Evolutionary conservation across 2,329 filamentous ascomycete genomes (phyloP).

Genomic region (Pseudogymnoascus sp.): DNA sequence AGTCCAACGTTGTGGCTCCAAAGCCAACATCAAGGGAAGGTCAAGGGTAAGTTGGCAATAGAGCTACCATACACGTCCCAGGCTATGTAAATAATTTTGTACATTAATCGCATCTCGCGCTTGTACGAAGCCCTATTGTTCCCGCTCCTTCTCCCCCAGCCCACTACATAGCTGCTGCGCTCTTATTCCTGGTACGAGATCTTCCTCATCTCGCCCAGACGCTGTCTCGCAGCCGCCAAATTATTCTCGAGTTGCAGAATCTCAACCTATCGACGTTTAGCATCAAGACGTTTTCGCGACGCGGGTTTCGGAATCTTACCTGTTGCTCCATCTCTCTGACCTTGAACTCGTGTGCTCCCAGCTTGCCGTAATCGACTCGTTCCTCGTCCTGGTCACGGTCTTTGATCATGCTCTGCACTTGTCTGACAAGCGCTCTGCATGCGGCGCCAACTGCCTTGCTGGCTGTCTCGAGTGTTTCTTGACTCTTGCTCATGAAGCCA

Average conservation of each 20-base stretch:
- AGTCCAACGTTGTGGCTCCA: background rate
- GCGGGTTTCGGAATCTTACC: slow-evolving; percentile 47
- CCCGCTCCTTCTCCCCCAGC: background rate
- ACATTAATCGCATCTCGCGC: background rate
- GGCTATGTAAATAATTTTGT: background rate
- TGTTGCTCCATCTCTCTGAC: slow-evolving; percentile 99
- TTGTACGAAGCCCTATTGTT: background rate
- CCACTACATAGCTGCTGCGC: background rate
- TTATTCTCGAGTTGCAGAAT: slow-evolving; percentile 92
- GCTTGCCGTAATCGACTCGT: slow-evolving; percentile 75
- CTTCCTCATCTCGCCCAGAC: slow-evolving; percentile 85
- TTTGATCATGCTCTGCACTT: slow-evolving; percentile 91
- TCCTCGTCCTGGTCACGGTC: slow-evolving; percentile 78
- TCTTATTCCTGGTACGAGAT: slow-evolving; percentile 29
- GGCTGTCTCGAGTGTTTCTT: slow-evolving; percentile 83
- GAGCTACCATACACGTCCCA: background rate
- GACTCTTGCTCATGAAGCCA: slow-evolving; percentile 94
- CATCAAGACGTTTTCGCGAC: background rate
- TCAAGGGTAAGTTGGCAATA: background rate
- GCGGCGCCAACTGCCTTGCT: slow-evolving; percentile 88
- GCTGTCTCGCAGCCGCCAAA: slow-evolving; percentile 68
- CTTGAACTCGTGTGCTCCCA: slow-evolving; percentile 96
- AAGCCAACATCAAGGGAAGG: background rate
- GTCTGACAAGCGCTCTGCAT: slow-evolving; percentile 78
- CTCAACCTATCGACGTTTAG: slow-evolving; percentile 61